Evolutionary conservation across 1,284 basidiomycete genomes (phyloP), one percentile per base, ranked within the genome.

Genomic region (Sutorius eximius): DNA sequence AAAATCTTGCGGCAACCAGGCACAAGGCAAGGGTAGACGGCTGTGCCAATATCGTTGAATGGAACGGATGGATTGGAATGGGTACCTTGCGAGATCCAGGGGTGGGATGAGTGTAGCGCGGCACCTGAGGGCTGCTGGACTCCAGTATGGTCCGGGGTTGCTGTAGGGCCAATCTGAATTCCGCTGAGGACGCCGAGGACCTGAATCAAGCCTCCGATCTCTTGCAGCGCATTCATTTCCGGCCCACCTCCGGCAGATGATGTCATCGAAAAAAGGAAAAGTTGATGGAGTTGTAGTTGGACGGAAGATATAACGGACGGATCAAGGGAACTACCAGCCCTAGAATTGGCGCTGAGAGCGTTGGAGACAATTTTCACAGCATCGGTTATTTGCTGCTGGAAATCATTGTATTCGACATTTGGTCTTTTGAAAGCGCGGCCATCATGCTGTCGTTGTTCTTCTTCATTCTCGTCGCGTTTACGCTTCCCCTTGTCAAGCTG

Each of bases 111-210:
- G 22, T 70, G 68, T 30, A 69, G 59, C 12, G 66, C 27, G 16
- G 63, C 45, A 15, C 49, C 53, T 16, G 61, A 47, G 30, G 45
- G 36, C 15, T 55, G 67, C 18, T 53, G 53, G 45, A 52, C 24
- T 27, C 24, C 43, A 24, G 53, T 45, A 32, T 60, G 56, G 20
- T 45, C 54, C 13, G 53, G 57, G 1, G 57, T 61, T 32, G 75
- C 69, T 38, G 78, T 68, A 49, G 81, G 78, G 15, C 82, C 83
- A 47, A 89, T 88, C 60, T 82, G 85, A 40, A 87, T 85, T 2
- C 83, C 85, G 58, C 82, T 86, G 54, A 91, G 79, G 32, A 90
- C 84, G 24, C 87, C 87, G 44, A 91, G 78, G 61, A 89, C 85
- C 62, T 90, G 88, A 56, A 89, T 86, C 53, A 90, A 76, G 11